Percentiles rank a stretch among this genome's conserved stretches.
phyloP scores from a whole-genome alignment of 805 yeast genomes.

The Wickerhamomyces xylosicus region DNA sequence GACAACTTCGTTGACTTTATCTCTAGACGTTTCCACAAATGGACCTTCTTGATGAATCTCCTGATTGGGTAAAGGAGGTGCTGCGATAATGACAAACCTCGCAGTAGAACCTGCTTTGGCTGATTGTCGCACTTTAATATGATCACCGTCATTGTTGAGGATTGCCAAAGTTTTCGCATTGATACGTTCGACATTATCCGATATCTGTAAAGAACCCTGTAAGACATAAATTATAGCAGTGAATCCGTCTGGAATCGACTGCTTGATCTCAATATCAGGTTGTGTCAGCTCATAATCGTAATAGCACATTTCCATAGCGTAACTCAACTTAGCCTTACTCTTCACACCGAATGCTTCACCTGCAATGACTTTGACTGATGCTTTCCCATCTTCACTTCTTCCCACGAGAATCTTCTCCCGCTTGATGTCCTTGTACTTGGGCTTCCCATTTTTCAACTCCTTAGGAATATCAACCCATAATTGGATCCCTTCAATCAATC shows the following conservation, averaged over 20 bases:
- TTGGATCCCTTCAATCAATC: not conserved
- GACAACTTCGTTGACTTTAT: not conserved
- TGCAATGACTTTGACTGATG: not conserved
- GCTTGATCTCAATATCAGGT: not conserved
- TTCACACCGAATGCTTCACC: not conserved
- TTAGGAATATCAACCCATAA: not conserved
- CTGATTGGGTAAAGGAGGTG: not conserved
- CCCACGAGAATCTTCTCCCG: not conserved
- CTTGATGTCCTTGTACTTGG: not conserved
- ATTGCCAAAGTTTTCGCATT: not conserved
- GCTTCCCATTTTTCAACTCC: not conserved
- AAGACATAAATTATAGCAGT: not conserved
- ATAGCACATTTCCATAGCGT: not conserved
- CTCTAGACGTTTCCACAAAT: not conserved
- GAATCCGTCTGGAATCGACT: not conserved
- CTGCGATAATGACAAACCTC: not conserved
- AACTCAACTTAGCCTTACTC: not conserved
- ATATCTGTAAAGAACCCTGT: not conserved
- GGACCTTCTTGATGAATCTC: not conserved
- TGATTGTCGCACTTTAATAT: not conserved
- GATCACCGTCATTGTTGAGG: not conserved
- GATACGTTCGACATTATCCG: not conserved
- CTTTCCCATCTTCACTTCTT: not conserved
- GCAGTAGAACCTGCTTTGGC: too few species aligned
- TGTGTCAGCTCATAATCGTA: not conserved